Conservation (phyloP, 2,329 filamentous ascomycete genomes). For the Verruconis gallopava region DNA sequence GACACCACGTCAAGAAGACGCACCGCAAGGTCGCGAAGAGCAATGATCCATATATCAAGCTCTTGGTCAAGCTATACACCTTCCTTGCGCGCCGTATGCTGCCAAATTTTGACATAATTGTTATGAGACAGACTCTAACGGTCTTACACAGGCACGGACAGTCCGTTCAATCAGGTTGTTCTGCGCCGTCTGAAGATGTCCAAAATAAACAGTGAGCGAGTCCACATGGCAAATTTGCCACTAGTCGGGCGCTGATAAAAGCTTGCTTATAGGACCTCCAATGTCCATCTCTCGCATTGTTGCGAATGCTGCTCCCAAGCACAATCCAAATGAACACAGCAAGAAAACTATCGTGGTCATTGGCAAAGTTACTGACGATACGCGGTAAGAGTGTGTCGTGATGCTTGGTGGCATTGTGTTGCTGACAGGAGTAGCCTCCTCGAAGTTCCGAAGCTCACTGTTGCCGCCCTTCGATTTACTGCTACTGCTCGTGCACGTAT, state of each 20-base stretch:
- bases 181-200: constrained; percentile 97
- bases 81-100: constrained; percentile 59
- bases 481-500: constrained; percentile 91
- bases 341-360: constrained; percentile 86
- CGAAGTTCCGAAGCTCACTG: constrained; percentile 77
- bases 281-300: constrained; percentile 91
- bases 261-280: constrained; percentile 41
- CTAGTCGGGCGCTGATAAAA: constrained; percentile 9
- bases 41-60: constrained; percentile 94
- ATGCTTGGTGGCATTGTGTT: too few species aligned
- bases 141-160: constrained; percentile 71
- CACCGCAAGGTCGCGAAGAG: constrained; percentile 95
- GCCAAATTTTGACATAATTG: too few species aligned
- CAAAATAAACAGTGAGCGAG: constrained; percentile 68
- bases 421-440: constrained; percentile 50
- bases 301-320: constrained; percentile 39
- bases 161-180: constrained; percentile 97
- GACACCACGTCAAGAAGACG: constrained; percentile 49
- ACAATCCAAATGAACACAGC: constrained; percentile 41
- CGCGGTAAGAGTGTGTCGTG: too few species aligned
- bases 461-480: constrained; percentile 94
- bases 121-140: constrained; percentile 8
- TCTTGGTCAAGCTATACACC: constrained; percentile 96
- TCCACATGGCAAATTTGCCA: constrained; percentile 17
- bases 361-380: constrained; percentile 95